A percentile compares a stretch with the other conserved stretches of the same genome.
These are phyloP conservation scores for Corchorus capsularis DNA, from an alignment of 345 rosid species.

Conservation along the genomic window DNA sequence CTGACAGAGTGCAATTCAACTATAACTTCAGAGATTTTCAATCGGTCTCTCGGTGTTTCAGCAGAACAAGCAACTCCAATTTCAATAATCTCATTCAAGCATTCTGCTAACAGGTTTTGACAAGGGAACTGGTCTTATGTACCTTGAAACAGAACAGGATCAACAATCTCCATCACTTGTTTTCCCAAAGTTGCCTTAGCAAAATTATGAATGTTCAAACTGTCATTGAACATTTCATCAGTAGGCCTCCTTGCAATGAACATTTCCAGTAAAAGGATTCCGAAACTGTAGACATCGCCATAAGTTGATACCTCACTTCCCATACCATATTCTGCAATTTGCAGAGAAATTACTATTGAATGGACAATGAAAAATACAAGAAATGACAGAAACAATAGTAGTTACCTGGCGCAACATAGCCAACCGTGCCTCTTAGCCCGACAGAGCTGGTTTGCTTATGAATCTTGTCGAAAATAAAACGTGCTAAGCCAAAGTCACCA, in stretches of 20 bases:
- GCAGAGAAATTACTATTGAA: not conserved
- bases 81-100: too few species aligned
- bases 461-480: not conserved
- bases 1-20: too few species aligned
- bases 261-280: constrained; percentile 36
- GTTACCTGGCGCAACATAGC: constrained; percentile 28
- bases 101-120: too few species aligned
- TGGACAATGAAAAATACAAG: too few species aligned
- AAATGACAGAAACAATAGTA: not conserved
- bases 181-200: constrained; percentile 21
- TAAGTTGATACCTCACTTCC: constrained; percentile 21
- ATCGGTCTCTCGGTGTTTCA: not conserved
- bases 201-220: constrained; percentile 23
- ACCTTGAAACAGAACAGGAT: constrained; percentile 21
- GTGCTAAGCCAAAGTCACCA: constrained; percentile 6
- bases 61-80: constrained; percentile 30
- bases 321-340: constrained; percentile 34
- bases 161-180: not conserved
- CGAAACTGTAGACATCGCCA: constrained; percentile 35
- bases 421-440: constrained; percentile 9
- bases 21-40: not conserved
- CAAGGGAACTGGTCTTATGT: too few species aligned
- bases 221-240: constrained; percentile 23
- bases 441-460: not conserved
- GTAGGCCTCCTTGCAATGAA: constrained; percentile 34